Evolutionary conservation across 805 yeast species (phyloP), one percentile per base, ranked within the genome.

Genomic region (Danielia oregonensis): DNA sequence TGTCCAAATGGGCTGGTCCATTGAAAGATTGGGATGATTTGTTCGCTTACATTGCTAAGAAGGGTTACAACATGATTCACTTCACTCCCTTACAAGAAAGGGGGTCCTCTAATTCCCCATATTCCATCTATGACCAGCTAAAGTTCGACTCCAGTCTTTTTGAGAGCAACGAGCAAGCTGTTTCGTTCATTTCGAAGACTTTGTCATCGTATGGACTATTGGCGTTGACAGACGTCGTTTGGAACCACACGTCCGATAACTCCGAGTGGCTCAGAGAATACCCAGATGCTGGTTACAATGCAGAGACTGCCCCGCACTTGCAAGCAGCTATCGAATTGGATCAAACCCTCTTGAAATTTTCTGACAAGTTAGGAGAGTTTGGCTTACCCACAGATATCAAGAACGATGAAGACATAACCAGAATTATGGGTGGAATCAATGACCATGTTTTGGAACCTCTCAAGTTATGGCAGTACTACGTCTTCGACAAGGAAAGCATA

Each of bases 61-160:
- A 93, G 59, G 89, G 93, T 14, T 91, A 91, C 65, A 93, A 93
- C 59, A 86, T 91, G 96, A 68, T 93, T 28, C 98, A 91, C 65
- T 91, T 91, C 57, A 89, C 97, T 5, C 98, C 98, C 0, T 68
- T 91, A 47, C 96, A 91, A 60, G 64, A 79, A 43, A 72, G 97
- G 36, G 98, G 98, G 22, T 82, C 72, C 42, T 85, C 96, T 1
- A 76, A 89, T 57, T 89, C 97, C 5, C 98, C 98, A 0, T 91
- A 89, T 55, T 86, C 96, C 3, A 86, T 91, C 35, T 81, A 64
- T 49, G 96, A 91, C 56, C 97, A 93, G 60, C 70, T 87, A 40
- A 58, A 52, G 17, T 89, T 83, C 60, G 97, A 91, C 53, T 76
- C 82, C 0, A 55, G 48, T 0, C 57, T 79, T 16, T 91, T 93